phyloP scores from a whole-genome alignment of 768 basidiomycete species.

The Boletus pseudo-olivaceus region DNA sequence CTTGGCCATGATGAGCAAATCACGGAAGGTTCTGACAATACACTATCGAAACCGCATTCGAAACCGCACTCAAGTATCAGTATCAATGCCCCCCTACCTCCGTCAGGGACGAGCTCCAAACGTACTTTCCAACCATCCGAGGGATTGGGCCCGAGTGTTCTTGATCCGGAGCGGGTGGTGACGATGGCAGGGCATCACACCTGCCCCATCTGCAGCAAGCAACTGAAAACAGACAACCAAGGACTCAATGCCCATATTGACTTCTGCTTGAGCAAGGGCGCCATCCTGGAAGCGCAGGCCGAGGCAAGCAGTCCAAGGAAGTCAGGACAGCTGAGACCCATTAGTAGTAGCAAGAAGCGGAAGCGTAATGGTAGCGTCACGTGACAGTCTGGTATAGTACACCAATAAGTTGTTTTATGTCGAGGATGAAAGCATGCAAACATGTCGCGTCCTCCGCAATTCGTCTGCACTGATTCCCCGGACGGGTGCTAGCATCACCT shows the following conservation, averaged over 20 bases:
- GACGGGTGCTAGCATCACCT: background rate
- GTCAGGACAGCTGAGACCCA: background rate
- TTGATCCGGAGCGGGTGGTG: constrained; percentile 11
- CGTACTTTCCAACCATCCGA: background rate
- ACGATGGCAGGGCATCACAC: constrained; percentile 27
- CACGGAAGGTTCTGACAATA: constrained; percentile 8
- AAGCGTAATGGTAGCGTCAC: constrained; percentile 16
- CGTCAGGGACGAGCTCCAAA: background rate
- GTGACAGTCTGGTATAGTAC: constrained; percentile 7
- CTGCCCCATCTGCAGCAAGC: constrained; percentile 73
- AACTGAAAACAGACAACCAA: constrained; percentile 65
- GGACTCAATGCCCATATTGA: constrained; percentile 87
- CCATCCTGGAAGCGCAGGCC: constrained; percentile 67
- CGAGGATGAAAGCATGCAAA: constrained; percentile 22
- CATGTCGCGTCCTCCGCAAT: constrained; percentile 21
- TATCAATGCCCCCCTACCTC: background rate
- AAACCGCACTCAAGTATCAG: constrained; percentile 14
- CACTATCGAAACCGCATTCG: background rate
- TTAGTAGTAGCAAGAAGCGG: constrained; percentile 17
- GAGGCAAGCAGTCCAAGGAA: constrained; percentile 24
- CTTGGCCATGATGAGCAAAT: constrained; percentile 4
- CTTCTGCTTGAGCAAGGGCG: constrained; percentile 77
- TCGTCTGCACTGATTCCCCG: constrained; percentile 1
- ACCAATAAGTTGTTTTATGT: background rate
- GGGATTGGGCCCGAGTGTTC: constrained; percentile 15